A percentile compares a stretch with the other conserved stretches of the same genome.
Evolutionary conservation across 352 stramenopile genomes (phyloP).

Genomic region (Pythium monospermum): DNA sequence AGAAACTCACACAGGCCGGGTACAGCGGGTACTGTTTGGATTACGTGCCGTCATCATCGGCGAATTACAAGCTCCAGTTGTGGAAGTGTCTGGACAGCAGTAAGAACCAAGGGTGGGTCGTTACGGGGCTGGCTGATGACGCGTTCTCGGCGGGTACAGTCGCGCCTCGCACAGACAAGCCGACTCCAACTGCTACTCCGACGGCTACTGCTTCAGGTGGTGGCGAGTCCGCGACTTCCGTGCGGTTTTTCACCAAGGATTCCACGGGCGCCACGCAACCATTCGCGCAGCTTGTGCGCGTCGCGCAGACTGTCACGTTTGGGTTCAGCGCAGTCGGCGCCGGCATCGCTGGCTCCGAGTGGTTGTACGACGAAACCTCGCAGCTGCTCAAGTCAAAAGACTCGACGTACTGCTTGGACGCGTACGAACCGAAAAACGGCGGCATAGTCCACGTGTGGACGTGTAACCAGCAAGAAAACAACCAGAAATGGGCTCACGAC

Average conservation of each 20-base stretch:
- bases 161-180: no score
- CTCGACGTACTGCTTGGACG: slow-evolving; percentile 50
- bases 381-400: slow-evolving; percentile 41
- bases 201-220: no score
- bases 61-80: no score
- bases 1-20: slow-evolving; percentile 33
- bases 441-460: slow-evolving; percentile 52
- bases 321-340: slow-evolving; percentile 20
- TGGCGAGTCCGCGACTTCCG: no score
- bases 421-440: slow-evolving; percentile 48
- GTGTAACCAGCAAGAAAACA: slow-evolving; percentile 43
- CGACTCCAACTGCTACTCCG: no score
- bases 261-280: no score
- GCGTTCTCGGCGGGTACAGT: no score
- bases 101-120: no score
- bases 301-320: slow-evolving; percentile 19
- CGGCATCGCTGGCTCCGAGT: slow-evolving; percentile 31
- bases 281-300: slow-evolving; percentile 37
- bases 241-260: slow-evolving; percentile 39
- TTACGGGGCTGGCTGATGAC: no score
- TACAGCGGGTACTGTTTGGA: slow-evolving; percentile 57
- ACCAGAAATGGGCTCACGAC: slow-evolving; percentile 60
- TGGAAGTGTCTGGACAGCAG: no score
- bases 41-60: slow-evolving; percentile 2
- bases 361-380: slow-evolving; percentile 36